phyloP scores from a whole-genome alignment of 306 rosid species.

The Gillenia trifoliata region DNA sequence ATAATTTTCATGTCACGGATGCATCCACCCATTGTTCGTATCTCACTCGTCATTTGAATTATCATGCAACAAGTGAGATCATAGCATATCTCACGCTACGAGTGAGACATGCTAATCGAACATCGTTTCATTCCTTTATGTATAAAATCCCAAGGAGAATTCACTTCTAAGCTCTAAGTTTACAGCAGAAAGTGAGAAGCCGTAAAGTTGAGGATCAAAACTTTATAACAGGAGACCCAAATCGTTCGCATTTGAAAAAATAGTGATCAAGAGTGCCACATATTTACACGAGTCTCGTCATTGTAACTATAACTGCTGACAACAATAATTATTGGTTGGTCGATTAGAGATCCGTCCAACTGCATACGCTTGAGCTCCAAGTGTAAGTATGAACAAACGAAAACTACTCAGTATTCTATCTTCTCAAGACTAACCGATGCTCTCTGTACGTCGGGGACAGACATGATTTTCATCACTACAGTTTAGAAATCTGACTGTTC shows the following conservation, averaged over 20 bases:
- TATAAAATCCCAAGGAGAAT: not conserved
- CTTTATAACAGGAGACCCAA: not conserved
- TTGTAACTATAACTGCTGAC: not conserved
- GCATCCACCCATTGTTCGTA: too few relatives aligned
- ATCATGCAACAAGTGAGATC: too few relatives aligned
- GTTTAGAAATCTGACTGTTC: conserved; percentile 52
- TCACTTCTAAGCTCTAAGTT: not conserved
- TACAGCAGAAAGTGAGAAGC: not conserved
- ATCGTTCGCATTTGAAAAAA: not conserved
- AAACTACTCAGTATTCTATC: conserved; percentile 1
- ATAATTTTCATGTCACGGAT: too few relatives aligned
- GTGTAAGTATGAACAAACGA: not conserved
- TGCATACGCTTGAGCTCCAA: not conserved
- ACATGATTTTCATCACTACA: not conserved
- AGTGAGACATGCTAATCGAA: too few relatives aligned
- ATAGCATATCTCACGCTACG: too few relatives aligned
- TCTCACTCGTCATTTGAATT: too few relatives aligned
- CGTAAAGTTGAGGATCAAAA: not conserved
- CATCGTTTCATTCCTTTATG: too few relatives aligned
- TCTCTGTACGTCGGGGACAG: not conserved
- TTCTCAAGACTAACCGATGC: not conserved
- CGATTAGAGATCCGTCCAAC: not conserved
- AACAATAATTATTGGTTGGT: not conserved
- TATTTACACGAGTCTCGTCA: not conserved
- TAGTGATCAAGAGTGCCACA: not conserved